phyloP scores from a whole-genome alignment of 441 rosid genomes.

The Populus hybrid region DNA sequence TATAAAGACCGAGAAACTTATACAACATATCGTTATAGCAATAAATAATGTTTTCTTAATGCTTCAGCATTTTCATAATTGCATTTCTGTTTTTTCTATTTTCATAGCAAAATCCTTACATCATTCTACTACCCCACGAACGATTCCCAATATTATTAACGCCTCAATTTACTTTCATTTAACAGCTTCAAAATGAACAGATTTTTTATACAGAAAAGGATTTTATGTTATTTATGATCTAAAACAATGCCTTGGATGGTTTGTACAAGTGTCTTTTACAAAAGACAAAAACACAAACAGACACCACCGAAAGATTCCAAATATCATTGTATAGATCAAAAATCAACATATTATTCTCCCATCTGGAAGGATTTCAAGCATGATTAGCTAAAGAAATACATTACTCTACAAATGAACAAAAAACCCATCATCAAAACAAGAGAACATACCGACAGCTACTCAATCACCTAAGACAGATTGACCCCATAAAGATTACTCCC shows the following conservation, averaged over 20 bases:
- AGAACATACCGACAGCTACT: neutral
- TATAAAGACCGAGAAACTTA: neutral
- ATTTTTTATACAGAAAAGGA: too few species aligned
- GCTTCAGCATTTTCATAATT: neutral
- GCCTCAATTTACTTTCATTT: neutral
- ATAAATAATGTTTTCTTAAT: neutral
- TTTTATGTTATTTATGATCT: too few species aligned
- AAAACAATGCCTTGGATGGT: too few species aligned
- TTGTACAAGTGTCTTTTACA: too few species aligned
- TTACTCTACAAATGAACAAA: too few species aligned
- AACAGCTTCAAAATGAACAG: neutral
- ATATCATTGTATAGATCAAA: neutral
- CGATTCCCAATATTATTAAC: neutral
- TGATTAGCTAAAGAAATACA: neutral
- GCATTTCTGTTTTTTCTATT: neutral
- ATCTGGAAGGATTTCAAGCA: neutral
- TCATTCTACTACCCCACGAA: neutral
- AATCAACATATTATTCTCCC: neutral
- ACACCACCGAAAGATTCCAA: neutral
- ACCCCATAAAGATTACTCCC: neutral
- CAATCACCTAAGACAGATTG: neutral
- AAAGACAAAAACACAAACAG: neutral
- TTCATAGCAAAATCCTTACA: neutral
- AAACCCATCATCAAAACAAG: too few species aligned
- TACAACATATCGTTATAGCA: neutral